These are phyloP conservation scores for Plasmopara viticola DNA, from an alignment of 352 stramenopile species.

Conservation along the genomic window DNA sequence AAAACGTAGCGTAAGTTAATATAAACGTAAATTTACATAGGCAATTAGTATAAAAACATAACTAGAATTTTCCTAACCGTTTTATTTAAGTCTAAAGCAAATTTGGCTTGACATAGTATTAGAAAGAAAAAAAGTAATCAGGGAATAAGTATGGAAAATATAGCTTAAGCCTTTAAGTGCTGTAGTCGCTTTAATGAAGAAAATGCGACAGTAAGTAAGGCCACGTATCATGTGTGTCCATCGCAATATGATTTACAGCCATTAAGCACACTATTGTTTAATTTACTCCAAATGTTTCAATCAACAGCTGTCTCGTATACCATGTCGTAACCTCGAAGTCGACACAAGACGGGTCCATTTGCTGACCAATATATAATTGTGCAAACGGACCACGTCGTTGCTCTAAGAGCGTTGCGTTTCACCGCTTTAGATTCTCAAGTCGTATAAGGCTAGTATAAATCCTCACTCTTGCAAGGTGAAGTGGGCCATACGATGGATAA, in stretches of 20 bases:
- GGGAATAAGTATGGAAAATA: too few species aligned
- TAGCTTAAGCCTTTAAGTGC: too few species aligned
- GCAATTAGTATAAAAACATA: too few species aligned
- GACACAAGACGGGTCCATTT: slow-evolving; percentile 10
- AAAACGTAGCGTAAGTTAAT: too few species aligned
- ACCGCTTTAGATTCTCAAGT: slow-evolving; percentile 49
- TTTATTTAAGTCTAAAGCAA: too few species aligned
- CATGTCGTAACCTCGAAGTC: slow-evolving; percentile 5
- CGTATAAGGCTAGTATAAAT: slow-evolving; percentile 73
- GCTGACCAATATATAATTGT: slow-evolving; percentile 13
- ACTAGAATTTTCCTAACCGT: too few species aligned
- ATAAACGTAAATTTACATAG: too few species aligned
- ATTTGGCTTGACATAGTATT: too few species aligned
- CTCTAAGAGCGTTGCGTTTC: slow-evolving; percentile 75
- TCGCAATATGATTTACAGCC: slow-evolving; percentile 49
- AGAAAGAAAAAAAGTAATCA: too few species aligned
- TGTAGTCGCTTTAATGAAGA: too few species aligned
- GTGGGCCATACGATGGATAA: slow-evolving; percentile 76
- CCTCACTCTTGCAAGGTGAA: slow-evolving; percentile 80
- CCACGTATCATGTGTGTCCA: slow-evolving; percentile 72
- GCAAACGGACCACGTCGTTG: slow-evolving; percentile 65
- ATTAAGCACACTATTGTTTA: slow-evolving; percentile 45
- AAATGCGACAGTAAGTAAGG: slow-evolving; percentile 71
- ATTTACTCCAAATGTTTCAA: slow-evolving; percentile 36
- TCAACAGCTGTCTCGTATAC: slow-evolving; percentile 5